These are phyloP conservation scores for Deinandra increscens DNA, from an alignment of 129 eudicot genomes.

Conservation along the genomic window DNA sequence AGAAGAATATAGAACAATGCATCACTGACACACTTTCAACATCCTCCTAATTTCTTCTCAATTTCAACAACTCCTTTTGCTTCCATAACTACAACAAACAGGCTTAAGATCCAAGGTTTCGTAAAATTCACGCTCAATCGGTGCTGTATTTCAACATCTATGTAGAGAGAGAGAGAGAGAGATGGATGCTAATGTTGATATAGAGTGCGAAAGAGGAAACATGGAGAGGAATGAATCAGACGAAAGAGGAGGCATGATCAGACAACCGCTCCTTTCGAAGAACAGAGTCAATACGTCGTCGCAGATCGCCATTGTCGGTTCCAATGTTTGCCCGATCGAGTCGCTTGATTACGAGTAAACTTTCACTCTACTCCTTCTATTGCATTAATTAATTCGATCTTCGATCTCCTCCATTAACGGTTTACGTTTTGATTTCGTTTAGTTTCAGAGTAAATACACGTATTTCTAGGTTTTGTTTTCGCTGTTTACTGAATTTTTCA, in stretches of 20 bases:
- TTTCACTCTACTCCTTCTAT: neutral
- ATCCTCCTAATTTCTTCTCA: constrained; percentile 10
- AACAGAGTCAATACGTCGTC: constrained; percentile 72
- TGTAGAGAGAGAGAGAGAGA: neutral
- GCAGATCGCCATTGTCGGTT: constrained; percentile 94
- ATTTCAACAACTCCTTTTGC: neutral
- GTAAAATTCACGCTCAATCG: neutral
- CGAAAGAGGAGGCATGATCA: constrained; percentile 30
- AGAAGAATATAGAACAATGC: no score
- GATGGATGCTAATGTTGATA: constrained; percentile 31
- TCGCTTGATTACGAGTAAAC: constrained; percentile 96
- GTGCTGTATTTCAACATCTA: neutral
- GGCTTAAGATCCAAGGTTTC: constrained; percentile 1
- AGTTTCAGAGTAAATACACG: neutral
- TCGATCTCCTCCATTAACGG: neutral
- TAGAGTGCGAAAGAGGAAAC: constrained; percentile 32
- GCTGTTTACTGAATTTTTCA: neutral
- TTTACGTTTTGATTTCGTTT: neutral
- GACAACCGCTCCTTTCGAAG: constrained; percentile 57
- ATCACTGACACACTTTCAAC: constrained; percentile 16
- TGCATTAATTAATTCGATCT: neutral
- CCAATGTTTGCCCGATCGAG: constrained; percentile 82
- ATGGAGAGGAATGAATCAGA: constrained; percentile 46
- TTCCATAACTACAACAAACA: neutral
- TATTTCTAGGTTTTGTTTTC: no score